Percentiles rank a stretch among this genome's conserved stretches.
These are phyloP conservation scores for Tinospora cordifolia DNA, from an alignment of 164 flowering plant species.

Conservation along the genomic window DNA sequence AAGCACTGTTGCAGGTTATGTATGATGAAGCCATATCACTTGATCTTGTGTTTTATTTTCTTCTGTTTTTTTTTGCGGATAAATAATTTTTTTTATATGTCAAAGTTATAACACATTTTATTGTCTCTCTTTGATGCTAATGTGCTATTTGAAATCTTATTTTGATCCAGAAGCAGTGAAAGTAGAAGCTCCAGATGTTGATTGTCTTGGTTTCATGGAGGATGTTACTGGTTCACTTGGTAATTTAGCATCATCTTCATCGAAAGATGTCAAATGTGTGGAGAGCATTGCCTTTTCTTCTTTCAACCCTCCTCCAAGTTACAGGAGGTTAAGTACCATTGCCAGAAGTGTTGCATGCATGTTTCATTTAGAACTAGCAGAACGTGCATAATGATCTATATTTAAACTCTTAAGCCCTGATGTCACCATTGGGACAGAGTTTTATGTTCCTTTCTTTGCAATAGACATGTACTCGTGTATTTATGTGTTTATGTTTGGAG, in stretches of 20 bases:
- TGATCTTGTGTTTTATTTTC: neutral
- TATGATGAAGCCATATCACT: slow-evolving; percentile 24
- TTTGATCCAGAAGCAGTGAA: slow-evolving; percentile 40
- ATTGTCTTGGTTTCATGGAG: slow-evolving; percentile 89
- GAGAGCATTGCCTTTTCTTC: slow-evolving; percentile 90
- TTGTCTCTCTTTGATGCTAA: neutral
- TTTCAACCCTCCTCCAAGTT: slow-evolving; percentile 93
- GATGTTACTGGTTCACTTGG: slow-evolving; percentile 64
- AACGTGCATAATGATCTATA: neutral
- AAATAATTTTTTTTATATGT: neutral
- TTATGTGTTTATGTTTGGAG: no score
- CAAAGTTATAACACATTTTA: neutral
- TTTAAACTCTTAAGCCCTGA: neutral
- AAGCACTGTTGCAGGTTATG: slow-evolving; percentile 34
- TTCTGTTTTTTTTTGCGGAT: no score
- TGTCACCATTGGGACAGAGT: no score
- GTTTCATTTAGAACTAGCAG: neutral
- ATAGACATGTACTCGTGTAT: no score
- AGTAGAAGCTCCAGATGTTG: slow-evolving; percentile 74
- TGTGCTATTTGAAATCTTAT: slow-evolving; percentile 5
- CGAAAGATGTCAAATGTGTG: slow-evolving; percentile 70
- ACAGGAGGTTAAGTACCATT: slow-evolving; percentile 55
- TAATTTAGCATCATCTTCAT: slow-evolving; percentile 47
- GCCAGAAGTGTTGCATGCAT: neutral
- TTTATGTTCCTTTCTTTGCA: no score